Evolutionary conservation across 495 filamentous ascomycete species (phyloP), one percentile per base, ranked within the genome.

Genomic region (Penicillium cosmopolitanum): DNA sequence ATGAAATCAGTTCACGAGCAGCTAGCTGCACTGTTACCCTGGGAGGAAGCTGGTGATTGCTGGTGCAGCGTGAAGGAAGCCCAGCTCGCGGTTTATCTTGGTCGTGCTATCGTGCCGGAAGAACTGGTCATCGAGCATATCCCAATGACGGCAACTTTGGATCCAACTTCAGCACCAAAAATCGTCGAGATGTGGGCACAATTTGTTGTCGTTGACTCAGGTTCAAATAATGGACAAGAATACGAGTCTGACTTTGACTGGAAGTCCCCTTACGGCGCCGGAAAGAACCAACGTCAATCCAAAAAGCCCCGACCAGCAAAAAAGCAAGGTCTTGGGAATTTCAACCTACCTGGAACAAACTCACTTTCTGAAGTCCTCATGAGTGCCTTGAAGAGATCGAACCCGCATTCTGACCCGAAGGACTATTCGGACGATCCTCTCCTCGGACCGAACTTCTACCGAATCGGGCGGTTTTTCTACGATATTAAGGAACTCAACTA

Each of bases 91-190:
- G 64, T 81, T 5, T 34, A 62, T 1, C 67, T 82, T 0, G 63
- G 70, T 6, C 71, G 65, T 12, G 56, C 57, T 1, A 79, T 82
- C 21, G 68, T 79, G 5, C 77, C 80, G 0, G 77, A 81, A 38
- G 77, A 81, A 23, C 66, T 82, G 0, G 68, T 81, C 2, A 69
- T 84, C 13, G 80, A 84, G 55, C 77, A 82, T 58, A 65, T 80
- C 2, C 75, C 78, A 3, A 68, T 65, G 15, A 62, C 66, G 6
- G 69, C 73, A 13, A 71, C 69, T 8, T 56, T 72, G 9, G 50
- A 68, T 4, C 72, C 77, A 9, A 68, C 65, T 10, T 51, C 66
- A 5, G 79, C 81, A 7, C 81, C 81, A 13, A 64, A 66, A 35
- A 67, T 77, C 4, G 75, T 84, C 53, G 81, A 84, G 50, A 34